phyloP scores from a whole-genome alignment of 805 yeast species.

The Debaryomyces tyrocola region DNA sequence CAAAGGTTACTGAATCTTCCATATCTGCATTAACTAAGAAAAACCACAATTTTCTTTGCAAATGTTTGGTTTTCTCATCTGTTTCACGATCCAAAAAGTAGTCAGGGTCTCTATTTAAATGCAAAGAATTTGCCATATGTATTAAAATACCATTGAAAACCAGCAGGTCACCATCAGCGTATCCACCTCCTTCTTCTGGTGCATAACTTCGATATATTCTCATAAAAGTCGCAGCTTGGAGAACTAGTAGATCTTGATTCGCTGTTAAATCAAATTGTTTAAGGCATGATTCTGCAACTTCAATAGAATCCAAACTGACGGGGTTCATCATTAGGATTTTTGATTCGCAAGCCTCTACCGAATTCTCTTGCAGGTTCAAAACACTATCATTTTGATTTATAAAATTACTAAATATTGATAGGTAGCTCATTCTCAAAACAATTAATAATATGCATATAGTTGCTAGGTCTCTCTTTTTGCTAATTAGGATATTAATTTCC shows the following conservation, averaged over 20 bases:
- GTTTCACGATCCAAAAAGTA: neutral
- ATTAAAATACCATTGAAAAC: constrained; percentile 28
- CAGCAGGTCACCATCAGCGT: constrained; percentile 33
- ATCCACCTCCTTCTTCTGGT: constrained; percentile 51
- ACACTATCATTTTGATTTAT: constrained; percentile 3
- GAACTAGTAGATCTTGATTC: constrained; percentile 24
- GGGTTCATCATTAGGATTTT: neutral
- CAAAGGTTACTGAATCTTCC: constrained; percentile 3
- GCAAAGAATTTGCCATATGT: constrained; percentile 46
- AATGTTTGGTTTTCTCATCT: constrained; percentile 1
- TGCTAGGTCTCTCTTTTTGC: constrained; percentile 24
- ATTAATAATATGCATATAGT: constrained; percentile 22
- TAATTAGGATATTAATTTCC: neutral
- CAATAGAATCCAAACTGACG: constrained; percentile 9
- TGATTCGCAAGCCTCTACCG: no score
- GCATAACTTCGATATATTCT: constrained; percentile 55
- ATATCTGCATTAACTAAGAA: neutral
- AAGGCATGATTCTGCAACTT: constrained; percentile 28
- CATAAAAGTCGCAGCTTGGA: constrained; percentile 61
- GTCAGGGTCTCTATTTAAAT: constrained; percentile 49
- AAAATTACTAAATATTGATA: constrained; percentile 16
- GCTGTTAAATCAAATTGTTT: constrained; percentile 41
- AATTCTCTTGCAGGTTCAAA: neutral
- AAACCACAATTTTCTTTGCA: constrained; percentile 5
- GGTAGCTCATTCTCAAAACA: constrained; percentile 26